phyloP scores from a whole-genome alignment of 768 basidiomycete species.

The Sutorius australiensis region DNA sequence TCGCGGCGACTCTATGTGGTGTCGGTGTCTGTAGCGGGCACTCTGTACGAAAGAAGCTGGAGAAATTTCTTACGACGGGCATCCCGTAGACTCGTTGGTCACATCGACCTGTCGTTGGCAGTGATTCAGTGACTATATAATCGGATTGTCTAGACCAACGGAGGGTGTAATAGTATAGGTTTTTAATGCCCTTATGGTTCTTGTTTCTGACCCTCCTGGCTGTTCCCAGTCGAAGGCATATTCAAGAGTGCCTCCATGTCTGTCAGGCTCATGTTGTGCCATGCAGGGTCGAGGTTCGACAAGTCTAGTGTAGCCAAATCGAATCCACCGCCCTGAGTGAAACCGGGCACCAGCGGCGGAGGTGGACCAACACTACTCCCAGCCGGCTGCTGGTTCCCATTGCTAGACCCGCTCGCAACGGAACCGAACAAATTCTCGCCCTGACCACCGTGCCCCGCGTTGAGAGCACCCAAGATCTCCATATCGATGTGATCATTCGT shows the following conservation, averaged over 20 bases:
- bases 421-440: conserved; percentile 22
- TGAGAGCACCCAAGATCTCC: conserved; percentile 37
- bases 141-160: neutral
- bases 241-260: conserved; percentile 56
- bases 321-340: conserved; percentile 36
- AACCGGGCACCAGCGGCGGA: conserved; percentile 41
- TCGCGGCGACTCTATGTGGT: conserved; percentile 47
- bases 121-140: conserved; percentile 1
- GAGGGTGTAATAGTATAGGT: neutral
- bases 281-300: conserved; percentile 40
- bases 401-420: conserved; percentile 25
- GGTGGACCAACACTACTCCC: conserved; percentile 33
- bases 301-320: conserved; percentile 49
- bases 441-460: conserved; percentile 15
- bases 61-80: conserved; percentile 44
- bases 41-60: conserved; percentile 63
- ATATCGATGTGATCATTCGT: conserved; percentile 28
- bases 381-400: conserved; percentile 11
- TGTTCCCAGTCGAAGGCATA: conserved; percentile 33
- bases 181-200: conserved; percentile 11
- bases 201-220: conserved; percentile 24
- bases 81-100: neutral
- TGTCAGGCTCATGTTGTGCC: conserved; percentile 42
- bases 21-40: conserved; percentile 62
- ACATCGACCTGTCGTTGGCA: neutral